Evolutionary conservation across 139 green algal species (phyloP).

Genomic region (Tetradesmus obliquus): DNA sequence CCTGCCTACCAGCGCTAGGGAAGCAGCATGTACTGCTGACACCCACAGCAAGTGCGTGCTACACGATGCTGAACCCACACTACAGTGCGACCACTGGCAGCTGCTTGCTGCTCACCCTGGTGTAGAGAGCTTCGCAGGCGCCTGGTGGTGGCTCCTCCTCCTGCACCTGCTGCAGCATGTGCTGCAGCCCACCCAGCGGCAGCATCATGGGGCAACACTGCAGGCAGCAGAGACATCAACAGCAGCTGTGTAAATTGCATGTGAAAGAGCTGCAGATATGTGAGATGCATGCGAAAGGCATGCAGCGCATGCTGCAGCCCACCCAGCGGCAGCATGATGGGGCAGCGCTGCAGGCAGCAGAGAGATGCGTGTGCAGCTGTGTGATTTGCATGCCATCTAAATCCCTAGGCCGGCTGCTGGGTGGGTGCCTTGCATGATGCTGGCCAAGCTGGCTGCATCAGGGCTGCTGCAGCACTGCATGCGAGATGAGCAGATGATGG

Average conservation of each 20-base stretch:
- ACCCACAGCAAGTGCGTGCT: too few species aligned
- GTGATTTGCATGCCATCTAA: not conserved
- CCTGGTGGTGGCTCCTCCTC: not conserved
- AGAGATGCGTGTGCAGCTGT: too few species aligned
- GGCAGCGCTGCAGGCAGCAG: not conserved
- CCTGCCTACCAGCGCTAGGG: too few species aligned
- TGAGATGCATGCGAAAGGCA: not conserved
- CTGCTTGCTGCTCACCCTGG: not conserved
- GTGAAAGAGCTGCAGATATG: not conserved
- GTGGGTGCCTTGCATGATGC: too few species aligned
- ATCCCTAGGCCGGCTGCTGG: too few species aligned
- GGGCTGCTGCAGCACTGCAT: too few species aligned
- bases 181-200: not conserved
- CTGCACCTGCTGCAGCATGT: not conserved
- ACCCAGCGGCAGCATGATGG: not conserved
- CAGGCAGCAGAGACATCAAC: not conserved
- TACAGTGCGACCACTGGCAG: too few species aligned
- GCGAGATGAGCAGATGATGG: too few species aligned
- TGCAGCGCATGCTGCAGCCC: not conserved
- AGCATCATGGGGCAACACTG: constrained; percentile 16
- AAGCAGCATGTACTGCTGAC: too few species aligned
- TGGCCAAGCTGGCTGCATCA: too few species aligned
- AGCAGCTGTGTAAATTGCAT: not conserved
- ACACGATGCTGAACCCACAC: too few species aligned
- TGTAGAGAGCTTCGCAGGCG: not conserved